Base-by-base conservation (phyloP, 129 eudicot genomes). In the Flaveria linearis region DNA sequence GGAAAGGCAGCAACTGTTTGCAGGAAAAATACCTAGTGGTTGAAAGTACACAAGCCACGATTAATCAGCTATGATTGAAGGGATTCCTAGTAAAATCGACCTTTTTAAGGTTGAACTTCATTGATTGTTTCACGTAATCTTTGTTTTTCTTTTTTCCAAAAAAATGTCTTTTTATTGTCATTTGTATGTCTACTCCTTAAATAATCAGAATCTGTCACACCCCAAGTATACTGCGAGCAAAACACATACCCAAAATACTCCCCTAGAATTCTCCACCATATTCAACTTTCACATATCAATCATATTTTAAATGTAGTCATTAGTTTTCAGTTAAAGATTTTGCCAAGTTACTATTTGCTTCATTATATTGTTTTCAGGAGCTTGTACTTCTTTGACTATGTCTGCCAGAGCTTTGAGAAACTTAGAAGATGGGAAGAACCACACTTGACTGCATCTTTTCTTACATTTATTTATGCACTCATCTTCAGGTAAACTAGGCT, bases 71-170 rank as follows among this genome's bases (percentile, higher is more conserved):
- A 94, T 87, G 88, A 86, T 91, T 57, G 98, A 94, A 80, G 98
- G 98, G 74, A 94, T 94, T 74, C 98, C 98, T 33, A 91, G 91
- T 81, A 94, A 94, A 76, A 91, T 94, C 63, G 98, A 94, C 69
- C 97, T 94, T 85, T 91, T 94, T 56, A 94, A 94, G 98, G 98
- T 90, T 76, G 30, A 77, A 22, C 70, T 66, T 60, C 33, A 49
- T 73, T 69, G 6, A 36, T 78, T 15, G 16, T 39, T 56, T 39
- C 71, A 66, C 12, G 2, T 3, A 43, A 9, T 2, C 46, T 33
- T 57, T 36, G 7, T 58, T 51, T 51, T 3, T 1, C 9, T 43
- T 43, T 43, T 9, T 1, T 13, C 10, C 13, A 43, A 43, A 43
- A 8, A 43, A 43, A 43, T 43, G 47, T 43, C 12, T 43, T 43